A percentile compares a stretch with the other conserved stretches of the same genome.
Evolutionary conservation across 2,329 filamentous ascomycete species (phyloP).

Genomic region (Aspergillus persii): DNA sequence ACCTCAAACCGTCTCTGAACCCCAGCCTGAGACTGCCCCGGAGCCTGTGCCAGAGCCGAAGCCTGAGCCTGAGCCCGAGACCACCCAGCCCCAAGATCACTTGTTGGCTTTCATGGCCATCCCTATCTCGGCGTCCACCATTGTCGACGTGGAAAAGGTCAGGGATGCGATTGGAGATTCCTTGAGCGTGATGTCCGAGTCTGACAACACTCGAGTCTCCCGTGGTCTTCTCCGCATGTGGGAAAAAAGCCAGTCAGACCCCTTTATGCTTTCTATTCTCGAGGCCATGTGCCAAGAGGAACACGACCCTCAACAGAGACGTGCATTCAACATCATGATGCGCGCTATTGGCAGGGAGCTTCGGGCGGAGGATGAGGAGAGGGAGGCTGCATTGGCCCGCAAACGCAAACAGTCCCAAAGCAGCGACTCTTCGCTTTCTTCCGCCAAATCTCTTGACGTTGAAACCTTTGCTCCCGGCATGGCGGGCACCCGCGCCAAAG

Average conservation of each 20-base stretch:
- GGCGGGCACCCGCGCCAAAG: constrained; percentile 18
- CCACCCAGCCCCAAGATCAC: constrained; percentile 13
- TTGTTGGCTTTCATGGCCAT: constrained; percentile 19
- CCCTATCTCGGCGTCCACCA: constrained; percentile 21
- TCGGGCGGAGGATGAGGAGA: constrained; percentile 9
- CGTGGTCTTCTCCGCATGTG: constrained; percentile 30
- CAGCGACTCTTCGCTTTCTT: constrained; percentile 40
- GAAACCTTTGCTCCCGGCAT: constrained; percentile 31
- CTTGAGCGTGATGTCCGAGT: constrained; percentile 27
- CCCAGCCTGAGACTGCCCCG: constrained; percentile 4
- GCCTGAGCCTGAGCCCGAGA: constrained; percentile 14
- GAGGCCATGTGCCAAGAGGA: constrained; percentile 29
- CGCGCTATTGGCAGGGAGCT: constrained; percentile 27
- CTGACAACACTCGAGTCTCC: constrained; percentile 27
- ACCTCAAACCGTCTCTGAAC: constrained; percentile 7
- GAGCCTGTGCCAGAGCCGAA: constrained; percentile 1
- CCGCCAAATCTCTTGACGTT: constrained; percentile 37
- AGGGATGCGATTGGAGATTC: constrained; percentile 27
- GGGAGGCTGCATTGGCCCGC: constrained; percentile 13
- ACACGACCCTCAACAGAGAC: constrained; percentile 24
- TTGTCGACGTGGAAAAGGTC: constrained; percentile 29
- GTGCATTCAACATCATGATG: constrained; percentile 32
- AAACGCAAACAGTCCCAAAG: constrained; percentile 23
- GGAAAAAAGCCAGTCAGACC: constrained; percentile 28
- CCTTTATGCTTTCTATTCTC: constrained; percentile 31